Evolutionary conservation across 108 stramenopile genomes (phyloP).

Genomic region (Cyclostephanos invisitatus): DNA sequence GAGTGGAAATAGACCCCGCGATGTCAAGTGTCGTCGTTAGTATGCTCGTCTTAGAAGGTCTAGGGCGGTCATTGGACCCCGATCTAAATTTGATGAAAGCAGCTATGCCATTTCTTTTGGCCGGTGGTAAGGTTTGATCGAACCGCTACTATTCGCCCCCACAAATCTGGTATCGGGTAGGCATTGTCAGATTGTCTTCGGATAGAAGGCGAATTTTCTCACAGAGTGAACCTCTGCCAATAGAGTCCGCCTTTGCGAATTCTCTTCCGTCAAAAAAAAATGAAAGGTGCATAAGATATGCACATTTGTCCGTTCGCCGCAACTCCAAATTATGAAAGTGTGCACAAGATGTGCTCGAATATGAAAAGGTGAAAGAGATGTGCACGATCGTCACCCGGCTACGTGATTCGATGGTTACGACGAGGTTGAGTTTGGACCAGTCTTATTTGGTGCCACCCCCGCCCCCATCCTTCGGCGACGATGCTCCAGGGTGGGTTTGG

Average conservation of each 20-base stretch:
- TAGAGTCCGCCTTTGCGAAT: no score
- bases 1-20: conserved; percentile 90
- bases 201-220: not conserved
- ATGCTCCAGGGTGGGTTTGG: no score
- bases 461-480: not conserved
- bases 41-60: conserved; percentile 87
- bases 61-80: conserved; percentile 85
- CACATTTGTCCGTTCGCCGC: no score
- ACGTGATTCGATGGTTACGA: no score
- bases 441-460: not conserved
- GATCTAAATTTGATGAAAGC: conserved; percentile 81
- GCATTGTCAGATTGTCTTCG: not conserved
- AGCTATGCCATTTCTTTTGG: conserved; percentile 82
- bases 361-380: no score
- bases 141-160: not conserved
- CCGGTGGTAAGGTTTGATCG: conserved; percentile 52
- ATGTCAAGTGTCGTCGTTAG: conserved; percentile 87
- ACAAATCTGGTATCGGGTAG: not conserved
- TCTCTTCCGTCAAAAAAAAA: no score
- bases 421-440: no score
- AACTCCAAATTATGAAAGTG: no score
- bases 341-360: no score
- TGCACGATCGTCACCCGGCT: no score
- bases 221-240: no score
- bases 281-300: no score